Base-by-base conservation (phyloP, 2,329 filamentous ascomycete genomes). In the Aspergillus transmontanensis region DNA sequence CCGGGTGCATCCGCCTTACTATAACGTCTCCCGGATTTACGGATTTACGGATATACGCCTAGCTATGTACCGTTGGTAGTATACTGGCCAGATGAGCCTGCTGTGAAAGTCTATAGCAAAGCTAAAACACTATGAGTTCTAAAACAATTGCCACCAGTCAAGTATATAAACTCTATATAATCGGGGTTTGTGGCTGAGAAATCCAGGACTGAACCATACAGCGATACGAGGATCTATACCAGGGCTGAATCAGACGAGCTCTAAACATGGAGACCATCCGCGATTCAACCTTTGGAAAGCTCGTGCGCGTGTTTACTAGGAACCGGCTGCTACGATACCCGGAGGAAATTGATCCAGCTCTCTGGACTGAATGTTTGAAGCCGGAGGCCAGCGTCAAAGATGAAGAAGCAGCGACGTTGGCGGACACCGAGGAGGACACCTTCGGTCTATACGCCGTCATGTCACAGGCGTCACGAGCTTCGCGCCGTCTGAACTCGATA, bases 241-340 rank as follows among this genome's bases (percentile, higher is more conserved):
- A 30, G 5, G 51, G 30, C 21, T 19, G 51, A 32, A 55, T 34
- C 19, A 12, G 14, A 21, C 16, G 34, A 26, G n/a, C 21, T 41
- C 45, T 26, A 32, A 23, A 26, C 21, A 60, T 64, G 64, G 64
- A 64, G 34, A 65, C 61, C 12, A 57, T 70, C 45, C 67, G 68
- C 21, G 70, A 71, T 54, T 66, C 69, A 7, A 64, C 66, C 7
- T 70, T 72, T 39, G 70, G 70, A 43, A 68, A 72, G 60, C 57
- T 71, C 4, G 60, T 68, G 9, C 68, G 68, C 41, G 32, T 72
- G 19, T 58, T 62, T 54, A 67, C 55, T 14, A 57, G 61, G 0
- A 56, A 55, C 4, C 57, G 59, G 59, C 54, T 55, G 2, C 51
- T 69, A 21, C 63, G 59, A 41, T 71, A 71, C 36, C 68, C 68